Evolutionary conservation across 2,329 filamentous ascomycete species (phyloP), one percentile per base, ranked within the genome.

Genomic region (Pseudogymnoascus sp.): DNA sequence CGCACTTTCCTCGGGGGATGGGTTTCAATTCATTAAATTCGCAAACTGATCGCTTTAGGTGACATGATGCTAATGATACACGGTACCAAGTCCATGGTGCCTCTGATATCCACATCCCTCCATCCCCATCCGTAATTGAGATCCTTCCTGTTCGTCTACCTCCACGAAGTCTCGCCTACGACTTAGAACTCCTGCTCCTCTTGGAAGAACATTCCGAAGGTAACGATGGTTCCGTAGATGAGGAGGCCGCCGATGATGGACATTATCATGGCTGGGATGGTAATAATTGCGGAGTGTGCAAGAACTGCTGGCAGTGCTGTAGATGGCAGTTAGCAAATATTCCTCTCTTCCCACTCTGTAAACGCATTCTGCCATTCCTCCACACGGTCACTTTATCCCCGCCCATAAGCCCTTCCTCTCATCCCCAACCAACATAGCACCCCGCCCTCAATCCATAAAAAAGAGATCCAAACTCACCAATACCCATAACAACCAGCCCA

Each of bases 201-300:
- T 75, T 93, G 89, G 82, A 99, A 99, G 80, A 97, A 99, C 87
- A 97, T 90, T 68, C 90, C 88, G 77, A 99, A 99, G 79, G 90
- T 95, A 78, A 99, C 96, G 74, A 99, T 97, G 59, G 95, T 99
- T 63, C 91, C 91, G 78, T 99, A 99, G 75, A 99, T 99, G 74
- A 99, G 79, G 65, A 97, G 80, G 61, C 95, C 95, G 28, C 95
- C 95, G 61, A 93, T 78, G 70, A 99, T 89, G 61, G 90, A 96
- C 95, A 99, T 99, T 74, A 91, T 80, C 87, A 96, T 96, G 59
- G 95, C 95, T 61, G 91, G 87, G 64, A 89, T 77, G 66, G 86
- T 80, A 73, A 99, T 99, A 67, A 95, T 82, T 64, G 85, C 85
- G 66, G 90, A 89, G 77, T 97, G 95, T 56, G 93, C 92, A 61